Base-by-base conservation (phyloP, 75 land plant genomes). In the Selaginella tamariscina region DNA sequence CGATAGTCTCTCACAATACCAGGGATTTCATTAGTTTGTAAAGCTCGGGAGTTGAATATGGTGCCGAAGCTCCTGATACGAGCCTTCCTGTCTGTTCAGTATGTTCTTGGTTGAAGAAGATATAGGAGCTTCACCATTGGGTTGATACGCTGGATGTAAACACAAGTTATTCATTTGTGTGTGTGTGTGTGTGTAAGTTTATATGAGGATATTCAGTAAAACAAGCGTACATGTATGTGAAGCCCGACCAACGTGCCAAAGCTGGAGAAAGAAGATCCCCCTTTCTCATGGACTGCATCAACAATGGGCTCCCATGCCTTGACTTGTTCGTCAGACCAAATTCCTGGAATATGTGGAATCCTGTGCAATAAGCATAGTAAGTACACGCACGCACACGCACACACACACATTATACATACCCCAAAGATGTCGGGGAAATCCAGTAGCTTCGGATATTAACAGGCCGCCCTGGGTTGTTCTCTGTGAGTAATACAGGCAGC, bases 1-100 rank as follows among this genome's bases (percentile, higher is more conserved):
- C 26, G 65, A 62, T 67, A 77, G 11, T 56, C 39, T 0, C 22
- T 30, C 15, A 71, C 74, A 24, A 77, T 70, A 33, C 65, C 67
- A 28, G 93, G 86, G 29, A 88, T 77, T 72, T 88, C 93, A 8
- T 83, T 81, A 26, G 79, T 80, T 33, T 76, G 76, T 64, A 88
- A 68, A 8, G 79, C 67, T 23, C 84, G 75, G 0, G 86, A 33
- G 83, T 60, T 1, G 86, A 67, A 56, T 75, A 83, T 0, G 72
- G 69, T 0, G 33, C 74, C 49, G 49, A 15, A 39, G 49, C 15
- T 5, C 49, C 49, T 39, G 5, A 5, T 39, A 27, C 24, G 54
- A 21, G 65, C 81, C 32, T 69, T 65, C 22, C 39, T 13, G 56
- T 30, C 0, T 31, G n/a, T n/a, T n/a, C 18, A 32, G 75, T 22